Conservation (phyloP, 495 filamentous ascomycete species). For the Penicillium mononematosum region DNA sequence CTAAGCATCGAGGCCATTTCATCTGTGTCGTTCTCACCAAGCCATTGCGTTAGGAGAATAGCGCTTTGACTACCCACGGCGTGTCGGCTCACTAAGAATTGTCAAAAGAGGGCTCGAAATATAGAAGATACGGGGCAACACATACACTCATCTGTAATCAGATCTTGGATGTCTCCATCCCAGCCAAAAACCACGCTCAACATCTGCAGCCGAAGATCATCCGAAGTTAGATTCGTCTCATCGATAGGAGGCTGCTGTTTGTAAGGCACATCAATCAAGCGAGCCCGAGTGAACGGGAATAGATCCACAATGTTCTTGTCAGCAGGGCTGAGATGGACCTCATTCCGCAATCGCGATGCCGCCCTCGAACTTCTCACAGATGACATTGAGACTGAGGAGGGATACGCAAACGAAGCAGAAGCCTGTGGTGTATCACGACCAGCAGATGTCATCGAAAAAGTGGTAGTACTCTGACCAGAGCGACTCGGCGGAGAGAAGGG, state of each 20-base stretch:
- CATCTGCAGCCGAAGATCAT: slow-evolving; percentile 89
- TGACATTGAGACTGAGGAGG: slow-evolving; percentile 62
- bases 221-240: slow-evolving; percentile 66
- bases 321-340: slow-evolving; percentile 66
- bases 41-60: slow-evolving; percentile 85
- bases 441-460: slow-evolving; percentile 43
- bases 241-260: slow-evolving; percentile 62
- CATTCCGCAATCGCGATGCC: slow-evolving; percentile 75
- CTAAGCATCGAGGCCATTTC: slow-evolving; percentile 72
- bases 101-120: slow-evolving; percentile 12
- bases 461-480: slow-evolving; percentile 48
- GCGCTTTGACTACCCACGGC: slow-evolving; percentile 67
- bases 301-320: slow-evolving; percentile 57
- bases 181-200: slow-evolving; percentile 92
- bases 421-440: slow-evolving; percentile 41
- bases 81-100: slow-evolving; percentile 60
- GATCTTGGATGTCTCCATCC: slow-evolving; percentile 77
- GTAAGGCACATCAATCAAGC: slow-evolving; percentile 78
- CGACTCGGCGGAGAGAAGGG: slow-evolving; percentile 43
- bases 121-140: slow-evolving; percentile 8
- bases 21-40: slow-evolving; percentile 80
- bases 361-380: slow-evolving; percentile 61
- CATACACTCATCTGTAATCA: slow-evolving; percentile 81
- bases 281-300: slow-evolving; percentile 66
- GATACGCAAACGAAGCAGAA: slow-evolving; percentile 39